Conservation (phyloP, 345 rosid genomes). For the Raphanus raphanistrum region DNA sequence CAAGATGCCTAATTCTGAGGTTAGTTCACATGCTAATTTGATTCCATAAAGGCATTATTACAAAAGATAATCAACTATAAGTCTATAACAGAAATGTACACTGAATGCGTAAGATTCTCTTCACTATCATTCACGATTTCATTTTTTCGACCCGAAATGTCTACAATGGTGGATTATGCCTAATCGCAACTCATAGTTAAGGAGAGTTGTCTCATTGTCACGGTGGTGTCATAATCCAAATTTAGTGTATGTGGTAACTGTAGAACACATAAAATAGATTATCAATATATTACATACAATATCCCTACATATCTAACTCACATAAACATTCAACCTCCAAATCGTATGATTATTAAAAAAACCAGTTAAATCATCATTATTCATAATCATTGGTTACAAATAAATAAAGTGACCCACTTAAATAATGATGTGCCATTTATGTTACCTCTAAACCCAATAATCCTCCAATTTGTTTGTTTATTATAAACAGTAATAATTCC, state of each 20-base stretch:
- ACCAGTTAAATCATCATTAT: constrained; percentile 15
- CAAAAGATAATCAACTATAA: background rate
- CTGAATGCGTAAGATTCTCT: background rate
- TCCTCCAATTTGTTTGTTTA: background rate
- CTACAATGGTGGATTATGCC: background rate
- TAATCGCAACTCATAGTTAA: background rate
- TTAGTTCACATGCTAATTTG: constrained; percentile 32
- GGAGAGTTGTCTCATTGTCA: background rate
- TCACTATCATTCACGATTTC: background rate
- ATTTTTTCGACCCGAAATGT: background rate
- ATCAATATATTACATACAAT: background rate
- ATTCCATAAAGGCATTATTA: constrained; percentile 26
- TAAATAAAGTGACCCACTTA: constrained; percentile 32
- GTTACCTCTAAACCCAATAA: background rate
- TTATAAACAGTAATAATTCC: background rate
- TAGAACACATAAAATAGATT: background rate
- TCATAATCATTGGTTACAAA: constrained; percentile 30
- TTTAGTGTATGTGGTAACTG: background rate
- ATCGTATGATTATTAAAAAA: constrained; percentile 25
- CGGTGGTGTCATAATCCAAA: background rate
- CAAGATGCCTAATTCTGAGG: constrained; percentile 36
- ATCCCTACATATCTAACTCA: constrained; percentile 12
- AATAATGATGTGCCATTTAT: constrained; percentile 26
- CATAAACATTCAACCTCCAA: constrained; percentile 35
- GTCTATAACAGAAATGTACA: background rate